Conservation (phyloP, 2,329 filamentous ascomycete genomes). For the Xylariaceae sp. region DNA sequence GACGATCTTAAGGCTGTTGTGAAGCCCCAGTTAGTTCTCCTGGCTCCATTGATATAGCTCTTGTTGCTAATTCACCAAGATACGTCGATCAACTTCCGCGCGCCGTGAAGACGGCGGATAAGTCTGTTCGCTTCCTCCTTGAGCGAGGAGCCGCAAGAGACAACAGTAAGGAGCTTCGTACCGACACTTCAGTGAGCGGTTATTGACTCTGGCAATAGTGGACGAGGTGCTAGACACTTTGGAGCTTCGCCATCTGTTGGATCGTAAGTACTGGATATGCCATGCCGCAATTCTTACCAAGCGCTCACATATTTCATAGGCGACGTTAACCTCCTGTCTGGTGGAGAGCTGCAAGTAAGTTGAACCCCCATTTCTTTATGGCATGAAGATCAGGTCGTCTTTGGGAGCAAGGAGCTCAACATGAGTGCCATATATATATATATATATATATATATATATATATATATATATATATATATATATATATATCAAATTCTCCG, state of each 20-base stretch:
- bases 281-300: background rate
- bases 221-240: constrained; percentile 78
- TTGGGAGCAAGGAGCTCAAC: background rate
- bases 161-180: constrained; percentile 42
- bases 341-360: constrained; percentile 72
- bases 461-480: background rate
- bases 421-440: background rate
- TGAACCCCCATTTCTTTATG: background rate
- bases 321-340: constrained; percentile 83
- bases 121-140: constrained; percentile 74
- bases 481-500: background rate
- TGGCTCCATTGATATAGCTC: background rate
- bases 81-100: constrained; percentile 98
- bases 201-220: constrained; percentile 33
- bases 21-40: constrained; percentile 66
- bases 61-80: constrained; percentile 8
- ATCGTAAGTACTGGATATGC: constrained; percentile 48
- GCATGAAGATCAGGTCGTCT: background rate
- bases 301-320: constrained; percentile 9
- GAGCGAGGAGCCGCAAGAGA: constrained; percentile 69
- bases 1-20: constrained; percentile 96
- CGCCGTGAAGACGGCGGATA: constrained; percentile 76
- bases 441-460: no score
- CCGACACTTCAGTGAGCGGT: background rate
- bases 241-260: constrained; percentile 82